Evolutionary conservation across 176 grass and related monocot genomes (phyloP).

Genomic region (Hsuehochloa calcarea): DNA sequence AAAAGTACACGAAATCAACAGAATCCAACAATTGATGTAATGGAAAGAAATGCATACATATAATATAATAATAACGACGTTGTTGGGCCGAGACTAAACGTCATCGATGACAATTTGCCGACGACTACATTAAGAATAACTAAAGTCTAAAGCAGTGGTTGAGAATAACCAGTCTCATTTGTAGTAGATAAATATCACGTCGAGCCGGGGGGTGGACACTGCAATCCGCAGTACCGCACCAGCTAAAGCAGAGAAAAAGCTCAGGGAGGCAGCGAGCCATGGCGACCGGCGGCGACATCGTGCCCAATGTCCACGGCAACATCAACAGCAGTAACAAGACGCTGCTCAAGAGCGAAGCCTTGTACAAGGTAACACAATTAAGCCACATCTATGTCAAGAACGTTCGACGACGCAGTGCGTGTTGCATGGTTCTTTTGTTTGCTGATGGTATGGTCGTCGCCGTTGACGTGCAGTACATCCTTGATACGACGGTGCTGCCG

Average conservation of each 20-base stretch:
- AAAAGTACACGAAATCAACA: no score
- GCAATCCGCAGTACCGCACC: not conserved
- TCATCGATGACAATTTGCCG: no score
- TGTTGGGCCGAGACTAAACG: no score
- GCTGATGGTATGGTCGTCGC: no score
- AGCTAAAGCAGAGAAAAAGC: not conserved
- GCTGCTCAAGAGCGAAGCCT: constrained; percentile 65
- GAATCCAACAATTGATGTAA: no score
- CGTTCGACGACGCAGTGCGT: not conserved
- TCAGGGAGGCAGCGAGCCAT: not conserved
- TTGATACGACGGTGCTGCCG: constrained; percentile 71
- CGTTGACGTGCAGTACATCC: constrained; percentile 38
- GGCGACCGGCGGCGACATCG: constrained; percentile 20
- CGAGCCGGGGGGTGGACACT: not conserved
- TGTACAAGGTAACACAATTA: constrained; percentile 48
- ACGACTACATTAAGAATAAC: no score
- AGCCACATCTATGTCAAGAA: no score
- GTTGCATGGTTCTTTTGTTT: no score
- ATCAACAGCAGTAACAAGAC: constrained; percentile 54
- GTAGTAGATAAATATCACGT: not conserved
- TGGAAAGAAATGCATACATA: no score
- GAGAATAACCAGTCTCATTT: no score
- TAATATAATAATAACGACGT: no score
- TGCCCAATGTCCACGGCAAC: constrained; percentile 11
- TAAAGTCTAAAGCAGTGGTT: not conserved